Evolutionary conservation across 345 rosid species (phyloP), one percentile per base, ranked within the genome.

Genomic region (Microthlaspi erraticum): DNA sequence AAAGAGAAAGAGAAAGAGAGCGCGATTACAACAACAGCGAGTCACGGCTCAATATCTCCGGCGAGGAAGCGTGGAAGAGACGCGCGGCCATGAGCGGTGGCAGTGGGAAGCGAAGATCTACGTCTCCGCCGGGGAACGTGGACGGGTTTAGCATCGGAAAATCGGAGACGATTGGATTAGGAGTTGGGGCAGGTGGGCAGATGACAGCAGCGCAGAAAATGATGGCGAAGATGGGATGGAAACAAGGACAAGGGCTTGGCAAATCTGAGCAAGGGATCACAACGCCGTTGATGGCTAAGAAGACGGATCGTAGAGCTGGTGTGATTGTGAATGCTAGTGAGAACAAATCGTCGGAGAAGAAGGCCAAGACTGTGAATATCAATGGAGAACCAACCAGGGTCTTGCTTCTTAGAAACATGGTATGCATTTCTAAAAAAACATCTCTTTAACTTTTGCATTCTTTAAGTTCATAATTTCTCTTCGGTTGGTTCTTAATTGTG

Each of bases 221-320:
- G 99, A 94, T 94, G 99, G 99, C 96, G 0, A 94, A 91, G 79
- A 94, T 94, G 99, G 99, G 99, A 0, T 94, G 99, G 99, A 94
- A 92, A 78, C 88, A 92, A 16, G 99, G 99, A 39, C 99, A 94
- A 77, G 99, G 99, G 45, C 90, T 94, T 18, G 99, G 99, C 63
- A 94, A 85, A 60, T 83, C 72, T 72, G 98, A 94, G 82, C 99
- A 95, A 81, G 98, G 99, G 57, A 95, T 95, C 46, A 92, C 97
- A 0, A 91, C 98, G 0, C 99, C 99, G 0, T 86, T 95, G 82
- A 85, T 95, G 98, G 99, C 99, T 1, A 90, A 83, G 85, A 95
- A 88, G 88, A 95, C 99, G 0, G 98, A 95, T 81, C 80, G 86
- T 75, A 90, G 99, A 79, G 99, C 98, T 57, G 99, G 99, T 23